These are phyloP conservation scores for Cordyceps cateniannulata DNA, from an alignment of 2,329 filamentous ascomycete species.

Conservation along the genomic window DNA sequence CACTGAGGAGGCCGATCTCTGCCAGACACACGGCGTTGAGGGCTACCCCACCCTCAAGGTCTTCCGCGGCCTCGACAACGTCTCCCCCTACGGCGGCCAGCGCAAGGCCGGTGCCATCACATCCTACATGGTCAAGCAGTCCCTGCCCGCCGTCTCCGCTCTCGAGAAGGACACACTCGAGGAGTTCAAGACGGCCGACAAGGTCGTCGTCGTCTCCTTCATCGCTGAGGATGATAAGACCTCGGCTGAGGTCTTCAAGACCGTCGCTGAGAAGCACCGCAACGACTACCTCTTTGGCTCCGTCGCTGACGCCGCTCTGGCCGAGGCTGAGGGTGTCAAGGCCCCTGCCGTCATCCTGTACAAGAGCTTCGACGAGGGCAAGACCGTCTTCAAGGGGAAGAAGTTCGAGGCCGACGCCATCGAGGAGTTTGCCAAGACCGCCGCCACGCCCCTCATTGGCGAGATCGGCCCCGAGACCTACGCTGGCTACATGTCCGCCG, in stretches of 20 bases:
- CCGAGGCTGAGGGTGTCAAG: conserved; percentile 84
- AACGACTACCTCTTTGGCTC: conserved; percentile 92
- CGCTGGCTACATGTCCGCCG: conserved; percentile 85
- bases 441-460: conserved; percentile 84
- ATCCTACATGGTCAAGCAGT: conserved; percentile 97
- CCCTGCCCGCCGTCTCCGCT: conserved; percentile 81
- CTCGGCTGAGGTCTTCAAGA: conserved; percentile 77
- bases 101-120: conserved; percentile 75
- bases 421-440: conserved; percentile 73
- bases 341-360: conserved; percentile 86
- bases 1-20: conserved; percentile 89
- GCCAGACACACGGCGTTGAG: conserved; percentile 84
- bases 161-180: conserved; percentile 77
- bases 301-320: conserved; percentile 73
- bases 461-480: conserved; percentile 98
- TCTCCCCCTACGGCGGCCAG: conserved; percentile 78
- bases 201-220: conserved; percentile 91
- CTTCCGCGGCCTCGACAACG: conserved; percentile 83
- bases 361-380: conserved; percentile 97
- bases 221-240: conserved; percentile 73
- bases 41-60: conserved; percentile 98
- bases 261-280: conserved; percentile 67
- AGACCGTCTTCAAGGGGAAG: conserved; percentile 67
- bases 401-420: conserved; percentile 79
- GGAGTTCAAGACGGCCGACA: conserved; percentile 97